Evolutionary conservation across 2,329 filamentous ascomycete species (phyloP), one percentile per base, ranked within the genome.

Genomic region (Alternaria panax): DNA sequence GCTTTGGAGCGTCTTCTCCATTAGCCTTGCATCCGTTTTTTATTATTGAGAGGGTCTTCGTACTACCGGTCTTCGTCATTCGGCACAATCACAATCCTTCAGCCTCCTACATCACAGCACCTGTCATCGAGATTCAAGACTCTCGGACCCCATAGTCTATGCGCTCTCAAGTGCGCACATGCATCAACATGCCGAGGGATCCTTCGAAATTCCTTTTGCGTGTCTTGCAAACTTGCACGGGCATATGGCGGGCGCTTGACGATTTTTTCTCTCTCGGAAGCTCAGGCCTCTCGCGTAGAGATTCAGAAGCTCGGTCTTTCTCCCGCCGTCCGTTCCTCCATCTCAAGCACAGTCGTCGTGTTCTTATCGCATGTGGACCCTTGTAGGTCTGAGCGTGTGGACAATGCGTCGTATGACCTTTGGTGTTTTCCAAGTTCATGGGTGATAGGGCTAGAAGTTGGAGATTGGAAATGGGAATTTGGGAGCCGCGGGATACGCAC

Each of bases 251-350:
- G 48, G 18, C 14, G 24, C 16, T 53, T 57, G 48, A 34, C 32
- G 30, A 34, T 36, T 48, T 48, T 48, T 48, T 34, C 18, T 48
- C 45, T 48, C 20, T 48, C n/a, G n/a, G n/a, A 30, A 45, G 54
- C 54, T 57, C 54, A 57, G 54, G 16, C 54, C 54, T 40, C 54
- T 57, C 54, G 54, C 48, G 54, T 57, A 57, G 54, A 57, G 40
- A 57, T 57, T 53, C 41, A 36, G 38, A 51, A 48, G 28, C 45
- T 43, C 32, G 25, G 36, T 28, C 50, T 30, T 42, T 43, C 16
- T 34, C 30, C 30, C 30, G 30, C 12, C 16, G 12, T 52, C 50
- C 38, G 43, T 43, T 9, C 22, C 18, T 22, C 36, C 32, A 40
- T 40, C 20, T 43, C 38, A 20, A 28, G 38, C 50, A 52, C 38